Evolutionary conservation across 2,329 filamentous ascomycete species (phyloP), one percentile per base, ranked within the genome.

Genomic region (Xylaria digitata): DNA sequence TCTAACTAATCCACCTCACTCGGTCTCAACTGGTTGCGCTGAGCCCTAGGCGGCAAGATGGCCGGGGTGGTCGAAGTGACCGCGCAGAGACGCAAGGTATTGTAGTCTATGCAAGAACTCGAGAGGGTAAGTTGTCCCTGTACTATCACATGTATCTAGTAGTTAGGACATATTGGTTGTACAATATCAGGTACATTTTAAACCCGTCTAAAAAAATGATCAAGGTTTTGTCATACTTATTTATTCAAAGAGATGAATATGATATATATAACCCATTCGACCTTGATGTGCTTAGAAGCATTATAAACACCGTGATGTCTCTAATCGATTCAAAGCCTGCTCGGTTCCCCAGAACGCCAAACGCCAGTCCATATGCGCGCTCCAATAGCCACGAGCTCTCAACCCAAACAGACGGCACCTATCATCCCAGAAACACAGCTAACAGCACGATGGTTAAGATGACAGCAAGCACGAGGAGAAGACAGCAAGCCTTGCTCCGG

Each of bases 401-500:
- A 58, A 63, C 23, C 13, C 34, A 43, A 23, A 26, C 17, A 56
- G 42, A 59, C 26, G 56, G 13, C 6, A 42, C 37, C 40, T 62
- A 54, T 82, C 76, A 96, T 65, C 92, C 91, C 74, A 97, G 78
- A 58, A 94, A 89, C 59, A 95, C 92, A 15, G 96, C 96, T 73
- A 99, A 82, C 66, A 99, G 85, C 50, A 99, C 90, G 73, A 99
- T 93, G 3, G 93, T 91, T 75, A 98, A 80, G 66, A 99, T 96
- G 54, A 99, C 88, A 1, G 92, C 90, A 75, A 99, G 79, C 67
- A 99, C 95, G 57, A 99, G 81, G 75, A 99, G 81, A 77, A 99
- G 82, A 78, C 94, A 97, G 79, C 95, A 99, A 46, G 93, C 92
- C 85, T 97, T 97, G 81, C 93, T 96, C 71, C 96, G 88, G 32